Evolutionary conservation across 345 rosid species (phyloP), one percentile per base, ranked within the genome.

Genomic region (Rhodomyrtus tomentosa): DNA sequence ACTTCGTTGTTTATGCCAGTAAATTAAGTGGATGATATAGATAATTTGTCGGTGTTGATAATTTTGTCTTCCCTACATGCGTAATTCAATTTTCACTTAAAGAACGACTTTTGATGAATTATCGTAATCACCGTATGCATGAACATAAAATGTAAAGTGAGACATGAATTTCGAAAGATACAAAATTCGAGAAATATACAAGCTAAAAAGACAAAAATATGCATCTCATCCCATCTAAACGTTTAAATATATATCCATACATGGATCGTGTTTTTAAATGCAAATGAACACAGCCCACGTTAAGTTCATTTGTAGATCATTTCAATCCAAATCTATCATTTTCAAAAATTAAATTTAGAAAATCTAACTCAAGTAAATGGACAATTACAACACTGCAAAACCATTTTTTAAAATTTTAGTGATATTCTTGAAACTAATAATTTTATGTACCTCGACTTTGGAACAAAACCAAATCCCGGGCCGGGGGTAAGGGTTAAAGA

Each of bases 1-100:
- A 32, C 6, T 16, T 16, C 1, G 9, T 0, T 4, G 3, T 2
- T 5, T 62, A 16, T 0, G 13, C 1, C 0, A 0, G 3, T 32
- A 14, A 29, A 29, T 7, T 0, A 0, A 29, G 29, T 3, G 4
- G 6, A 27, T 0, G 5, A 59, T 59, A 15, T 59, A 9, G 9
- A 59, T 59, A 15, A 29, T 29, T 1, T 29, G 15, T 6, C 7
- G 40, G 18, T 29, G 0, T 32, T 32, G 0, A 32, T 62, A 16
- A 62, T 32, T 16, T 32, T 16, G 24, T 1, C 42, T 7, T 1
- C 42, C 42, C 18, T 8, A 62, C 2, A n/a, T n/a, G 22, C 11
- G 3, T 32, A 62, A 32, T 62, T 16, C 10, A 10, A 32, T 62
- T 59, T 9, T 16, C 22, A 32, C 0, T 7, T 11, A 0, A 36